Evolutionary conservation across 805 yeast genomes (phyloP).

Genomic region (Saturnispora serradocipensis): DNA sequence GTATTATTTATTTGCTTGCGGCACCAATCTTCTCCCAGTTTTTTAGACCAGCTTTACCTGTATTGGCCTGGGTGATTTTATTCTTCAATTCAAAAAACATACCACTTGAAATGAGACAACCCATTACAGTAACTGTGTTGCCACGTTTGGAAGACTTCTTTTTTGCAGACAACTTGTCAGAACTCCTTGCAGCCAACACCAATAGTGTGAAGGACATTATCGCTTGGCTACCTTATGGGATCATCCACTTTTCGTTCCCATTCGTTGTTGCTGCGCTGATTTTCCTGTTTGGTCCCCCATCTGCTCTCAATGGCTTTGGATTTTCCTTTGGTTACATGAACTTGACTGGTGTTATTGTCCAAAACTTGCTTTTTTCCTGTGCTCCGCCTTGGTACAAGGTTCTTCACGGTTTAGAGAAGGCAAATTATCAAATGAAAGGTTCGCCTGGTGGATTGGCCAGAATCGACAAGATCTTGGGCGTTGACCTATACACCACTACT

Average conservation of each 20-base stretch:
- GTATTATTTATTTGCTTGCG: conserved; percentile 27
- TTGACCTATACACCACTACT: conserved; percentile 74
- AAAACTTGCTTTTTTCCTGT: conserved; percentile 69
- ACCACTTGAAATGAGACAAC: conserved; percentile 68
- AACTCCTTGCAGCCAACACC: conserved; percentile 69
- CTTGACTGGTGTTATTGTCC: conserved; percentile 72
- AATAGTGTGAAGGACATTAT: conserved; percentile 60
- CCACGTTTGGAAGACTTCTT: conserved; percentile 91
- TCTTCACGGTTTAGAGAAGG: conserved; percentile 77
- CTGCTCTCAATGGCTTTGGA: conserved; percentile 70
- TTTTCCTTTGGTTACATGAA: conserved; percentile 96
- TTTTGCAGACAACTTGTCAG: conserved; percentile 86
- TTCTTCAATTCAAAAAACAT: conserved; percentile 72
- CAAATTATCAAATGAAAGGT: conserved; percentile 84
- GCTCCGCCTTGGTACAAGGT: conserved; percentile 98
- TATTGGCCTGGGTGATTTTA: conserved; percentile 78
- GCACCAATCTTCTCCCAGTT: conserved; percentile 82
- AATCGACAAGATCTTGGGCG: conserved; percentile 69
- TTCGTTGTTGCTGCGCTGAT: conserved; percentile 71
- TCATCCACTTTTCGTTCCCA: conserved; percentile 85
- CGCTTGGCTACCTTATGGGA: conserved; percentile 94
- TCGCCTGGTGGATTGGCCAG: conserved; percentile 93
- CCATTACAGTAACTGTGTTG: conserved; percentile 77
- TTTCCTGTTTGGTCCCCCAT: conserved; percentile 89
- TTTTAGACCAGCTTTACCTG: conserved; percentile 74